Conservation (phyloP, 768 basidiomycete species). For the Phlebiopsis gigantea region DNA sequence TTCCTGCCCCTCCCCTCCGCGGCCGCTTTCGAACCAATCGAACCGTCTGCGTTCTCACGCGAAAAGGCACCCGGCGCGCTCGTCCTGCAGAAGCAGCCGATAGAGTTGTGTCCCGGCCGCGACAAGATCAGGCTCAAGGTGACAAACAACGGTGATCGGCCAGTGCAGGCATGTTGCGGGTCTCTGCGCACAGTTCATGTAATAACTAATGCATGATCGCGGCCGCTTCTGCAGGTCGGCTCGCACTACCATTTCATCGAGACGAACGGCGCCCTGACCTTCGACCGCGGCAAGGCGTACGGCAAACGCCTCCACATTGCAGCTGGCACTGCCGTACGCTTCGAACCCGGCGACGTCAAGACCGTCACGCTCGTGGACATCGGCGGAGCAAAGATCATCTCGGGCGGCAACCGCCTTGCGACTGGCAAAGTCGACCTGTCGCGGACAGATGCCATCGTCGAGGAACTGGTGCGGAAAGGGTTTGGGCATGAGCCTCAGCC, state of each 20-base stretch:
- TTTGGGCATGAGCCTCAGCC: slow-evolving; percentile 73
- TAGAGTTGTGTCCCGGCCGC: slow-evolving; percentile 73
- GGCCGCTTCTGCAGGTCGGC: slow-evolving; percentile 67
- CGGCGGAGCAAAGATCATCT: slow-evolving; percentile 62
- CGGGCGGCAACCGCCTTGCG: slow-evolving; percentile 77
- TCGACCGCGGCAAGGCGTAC: slow-evolving; percentile 78
- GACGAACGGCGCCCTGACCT: slow-evolving; percentile 73
- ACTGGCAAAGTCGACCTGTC: slow-evolving; percentile 44
- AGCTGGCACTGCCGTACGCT: slow-evolving; percentile 92
- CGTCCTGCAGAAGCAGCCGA: slow-evolving; percentile 56
- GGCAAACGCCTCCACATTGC: slow-evolving; percentile 89
- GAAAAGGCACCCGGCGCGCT: slow-evolving; percentile 72
- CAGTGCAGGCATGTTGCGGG: slow-evolving; percentile 85
- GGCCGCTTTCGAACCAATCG: slow-evolving; percentile 55
- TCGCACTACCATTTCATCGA: slow-evolving; percentile 96
- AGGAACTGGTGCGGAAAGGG: slow-evolving; percentile 46
- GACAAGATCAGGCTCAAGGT: slow-evolving; percentile 67
- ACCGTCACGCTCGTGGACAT: slow-evolving; percentile 79
- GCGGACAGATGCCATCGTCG: slow-evolving; percentile 43
- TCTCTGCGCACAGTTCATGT: no score
- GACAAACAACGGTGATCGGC: slow-evolving; percentile 88
- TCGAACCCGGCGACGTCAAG: slow-evolving; percentile 90
- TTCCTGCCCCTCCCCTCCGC: slow-evolving; percentile 79
- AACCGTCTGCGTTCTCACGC: slow-evolving; percentile 43
- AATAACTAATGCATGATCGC: no score